Base-by-base conservation (phyloP, 2,329 filamentous ascomycete species). In the Beauveria sp. region DNA sequence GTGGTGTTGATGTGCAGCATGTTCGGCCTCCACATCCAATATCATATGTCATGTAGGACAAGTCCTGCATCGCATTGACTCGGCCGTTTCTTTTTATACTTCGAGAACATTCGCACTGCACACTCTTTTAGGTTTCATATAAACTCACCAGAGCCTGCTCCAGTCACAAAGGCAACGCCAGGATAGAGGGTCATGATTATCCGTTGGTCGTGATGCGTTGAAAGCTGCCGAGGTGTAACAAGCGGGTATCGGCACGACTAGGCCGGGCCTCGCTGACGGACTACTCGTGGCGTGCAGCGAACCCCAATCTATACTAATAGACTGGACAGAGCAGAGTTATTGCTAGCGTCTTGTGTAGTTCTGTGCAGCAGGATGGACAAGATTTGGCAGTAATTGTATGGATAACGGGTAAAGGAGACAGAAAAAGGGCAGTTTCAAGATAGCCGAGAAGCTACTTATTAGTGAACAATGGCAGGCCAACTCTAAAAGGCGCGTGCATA, bases 81-180 rank as follows among this genome's bases (percentile, higher is more conserved):
- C 14, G 34, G 12, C 34, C 34, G 12, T 5, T 38, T 38, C 12
- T 38, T 38, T 16, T 38, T 5, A 12, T 38, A 16, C 34, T 38
- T 38, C 12, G 34, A 16, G 34, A 38, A 26, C 6, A 28, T n/a
- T 14, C 3, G 2, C 20, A 22, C 12, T 22, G 28, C 3, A 34
- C 18, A 10, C 18, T 26, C 16, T 8, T 2, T 30, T 18, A 30
- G 9, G 24, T 16, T 38, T 20, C 10, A 20, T 4, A 18, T 22
- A 1, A 30, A 56, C 66, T 50, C 63, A 73, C 72, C 72, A 7
- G 72, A 72, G 51, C 66, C 69, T 34, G 70, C 70, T 9, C 72
- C 70, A 2, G 68, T 72, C 10, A 73, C 64, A 51, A 73, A 63
- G 20, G 70, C 70, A n/a, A 72, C 70, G 14, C 69, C 70, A 1